phyloP scores from a whole-genome alignment of 805 yeast species.

The Kodamaea neixiangensis region DNA sequence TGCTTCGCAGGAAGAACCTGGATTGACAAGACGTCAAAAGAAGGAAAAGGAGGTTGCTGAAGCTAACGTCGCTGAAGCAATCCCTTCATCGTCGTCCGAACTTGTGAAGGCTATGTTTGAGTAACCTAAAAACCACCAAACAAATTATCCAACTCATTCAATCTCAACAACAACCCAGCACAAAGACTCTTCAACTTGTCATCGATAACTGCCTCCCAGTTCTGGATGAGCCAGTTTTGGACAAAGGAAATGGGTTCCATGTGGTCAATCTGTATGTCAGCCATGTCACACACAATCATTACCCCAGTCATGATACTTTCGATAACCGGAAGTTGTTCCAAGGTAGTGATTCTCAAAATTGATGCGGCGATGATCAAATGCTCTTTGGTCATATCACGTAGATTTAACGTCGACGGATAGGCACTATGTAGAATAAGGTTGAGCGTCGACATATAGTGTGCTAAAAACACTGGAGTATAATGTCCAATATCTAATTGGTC shows the following conservation, averaged over 20 bases:
- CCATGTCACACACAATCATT: conserved; percentile 35
- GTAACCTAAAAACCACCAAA: background rate
- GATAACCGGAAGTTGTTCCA: conserved; percentile 34
- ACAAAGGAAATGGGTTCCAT: conserved; percentile 21
- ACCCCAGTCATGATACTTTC: conserved; percentile 43
- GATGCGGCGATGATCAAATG: conserved; percentile 39
- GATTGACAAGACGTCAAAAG: conserved; percentile 3
- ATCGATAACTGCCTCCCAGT: conserved; percentile 41
- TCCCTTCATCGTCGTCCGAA: background rate
- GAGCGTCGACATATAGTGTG: conserved; percentile 62
- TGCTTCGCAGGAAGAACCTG: background rate
- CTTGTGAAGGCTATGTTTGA: background rate
- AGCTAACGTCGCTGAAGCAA: background rate
- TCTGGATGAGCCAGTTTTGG: conserved; percentile 28
- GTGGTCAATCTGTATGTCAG: conserved; percentile 28
- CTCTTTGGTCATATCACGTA: conserved; percentile 61
- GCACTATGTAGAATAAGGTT: conserved; percentile 58
- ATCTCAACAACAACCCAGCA: conserved; percentile 40
- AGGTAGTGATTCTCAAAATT: conserved; percentile 17
- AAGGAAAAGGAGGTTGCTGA: background rate
- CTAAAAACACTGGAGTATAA: conserved; percentile 53
- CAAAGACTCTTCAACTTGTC: conserved; percentile 37
- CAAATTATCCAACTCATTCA: conserved; percentile 16
- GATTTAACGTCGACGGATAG: conserved; percentile 52
- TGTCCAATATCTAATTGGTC: conserved; percentile 49